phyloP scores from a whole-genome alignment of 352 stramenopile species.

The Phytophthora colocasiae region DNA sequence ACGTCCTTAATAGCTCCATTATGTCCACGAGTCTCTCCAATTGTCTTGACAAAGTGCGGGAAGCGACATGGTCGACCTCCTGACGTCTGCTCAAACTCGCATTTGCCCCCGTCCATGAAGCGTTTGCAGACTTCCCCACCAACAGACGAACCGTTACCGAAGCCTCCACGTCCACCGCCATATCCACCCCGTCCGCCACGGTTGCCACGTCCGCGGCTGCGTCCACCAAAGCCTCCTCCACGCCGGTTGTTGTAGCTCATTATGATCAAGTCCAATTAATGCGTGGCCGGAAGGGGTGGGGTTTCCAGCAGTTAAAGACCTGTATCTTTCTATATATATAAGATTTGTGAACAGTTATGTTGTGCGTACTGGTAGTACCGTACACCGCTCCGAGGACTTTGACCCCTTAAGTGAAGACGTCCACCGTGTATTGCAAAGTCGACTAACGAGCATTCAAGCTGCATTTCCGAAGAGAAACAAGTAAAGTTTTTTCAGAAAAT shows the following conservation, averaged over 20 bases:
- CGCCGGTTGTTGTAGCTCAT: slow-evolving; percentile 77
- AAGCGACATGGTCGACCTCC: slow-evolving; percentile 64
- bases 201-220: slow-evolving; percentile 59
- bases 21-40: slow-evolving; percentile 82
- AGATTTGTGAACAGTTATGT: too few relatives aligned
- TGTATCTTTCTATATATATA: too few relatives aligned
- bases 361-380: too few relatives aligned
- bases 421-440: too few relatives aligned
- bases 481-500: too few relatives aligned
- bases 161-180: slow-evolving; percentile 41
- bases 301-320: too few relatives aligned
- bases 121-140: slow-evolving; percentile 76
- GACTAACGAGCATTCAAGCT: too few relatives aligned
- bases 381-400: too few relatives aligned
- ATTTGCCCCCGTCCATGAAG: slow-evolving; percentile 75
- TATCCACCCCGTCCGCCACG: slow-evolving; percentile 38
- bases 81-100: slow-evolving; percentile 57
- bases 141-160: slow-evolving; percentile 31
- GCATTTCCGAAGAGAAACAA: too few relatives aligned
- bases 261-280: not conserved
- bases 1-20: slow-evolving; percentile 80
- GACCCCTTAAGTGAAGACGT: too few relatives aligned
- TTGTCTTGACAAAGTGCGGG: slow-evolving; percentile 87
- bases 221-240: slow-evolving; percentile 64
- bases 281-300: not conserved